Conservation (phyloP, 257 asterid species). For the Euphrasia confusa region DNA sequence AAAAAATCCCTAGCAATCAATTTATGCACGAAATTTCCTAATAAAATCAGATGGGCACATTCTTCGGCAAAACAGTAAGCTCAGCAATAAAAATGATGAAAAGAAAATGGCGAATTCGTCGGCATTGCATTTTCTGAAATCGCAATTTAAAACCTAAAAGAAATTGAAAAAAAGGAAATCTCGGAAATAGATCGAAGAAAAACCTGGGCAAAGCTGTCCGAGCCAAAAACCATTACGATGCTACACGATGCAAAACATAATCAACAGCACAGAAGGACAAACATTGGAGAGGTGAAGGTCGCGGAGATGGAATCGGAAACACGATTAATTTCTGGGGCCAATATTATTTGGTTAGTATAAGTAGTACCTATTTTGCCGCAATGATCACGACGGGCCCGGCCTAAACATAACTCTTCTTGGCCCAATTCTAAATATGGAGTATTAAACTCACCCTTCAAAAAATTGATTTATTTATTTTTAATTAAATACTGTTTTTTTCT, state of each 20-base stretch:
- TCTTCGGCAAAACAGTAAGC: background rate
- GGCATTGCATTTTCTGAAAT: constrained; percentile 5
- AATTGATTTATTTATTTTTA: too few relatives aligned
- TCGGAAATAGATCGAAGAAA: background rate
- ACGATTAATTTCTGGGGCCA: constrained; percentile 15
- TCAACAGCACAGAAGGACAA: constrained; percentile 12
- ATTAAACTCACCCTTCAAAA: too few relatives aligned
- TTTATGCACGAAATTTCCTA: constrained; percentile 13
- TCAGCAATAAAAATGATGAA: constrained; percentile 13
- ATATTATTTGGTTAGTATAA: background rate
- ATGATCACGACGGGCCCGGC: too few relatives aligned
- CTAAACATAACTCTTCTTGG: too few relatives aligned
- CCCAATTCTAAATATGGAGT: too few relatives aligned
- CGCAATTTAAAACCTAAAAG: background rate
- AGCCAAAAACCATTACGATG: constrained; percentile 7
- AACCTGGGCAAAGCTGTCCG: background rate
- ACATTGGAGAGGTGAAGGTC: background rate
- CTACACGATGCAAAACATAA: constrained; percentile 15
- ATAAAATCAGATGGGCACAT: background rate
- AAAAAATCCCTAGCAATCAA: constrained; percentile 1
- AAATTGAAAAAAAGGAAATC: background rate
- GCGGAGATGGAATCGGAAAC: constrained; percentile 19
- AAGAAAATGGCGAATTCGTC: background rate
- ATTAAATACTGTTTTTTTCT: too few relatives aligned
- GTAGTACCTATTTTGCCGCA: background rate